Evolutionary conservation across 208 protist genomes (phyloP), one percentile per base, ranked within the genome.

Genomic region (Leptomonas pyrrhocoris): DNA sequence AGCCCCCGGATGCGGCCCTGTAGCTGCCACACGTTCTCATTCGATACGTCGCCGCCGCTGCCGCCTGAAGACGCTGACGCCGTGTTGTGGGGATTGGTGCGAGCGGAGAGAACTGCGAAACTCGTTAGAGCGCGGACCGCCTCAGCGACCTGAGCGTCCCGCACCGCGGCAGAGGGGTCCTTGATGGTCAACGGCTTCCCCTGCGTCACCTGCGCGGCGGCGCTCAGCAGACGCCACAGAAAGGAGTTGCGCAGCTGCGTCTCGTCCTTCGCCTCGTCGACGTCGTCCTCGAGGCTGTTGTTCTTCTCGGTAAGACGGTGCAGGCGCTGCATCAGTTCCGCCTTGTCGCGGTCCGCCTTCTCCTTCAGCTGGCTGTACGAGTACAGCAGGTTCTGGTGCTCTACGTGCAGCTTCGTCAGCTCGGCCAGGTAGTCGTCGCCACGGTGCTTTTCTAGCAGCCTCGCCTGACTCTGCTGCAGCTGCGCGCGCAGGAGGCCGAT

Each of bases 321-420:
- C 49, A 75, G 27, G 5, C 67, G 56, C 49, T 78, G 71, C 68
- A 65, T 31, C 21, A 76, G 40, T 49, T 68, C 64, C 25, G 61
- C 43, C 34, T 58, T 71, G 21, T 84, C 71, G 30, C 72, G 43
- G 57, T 73, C 45, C 45, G 74, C 57, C 68, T 73, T 68, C 57
- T 87, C 81, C 72, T 84, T 79, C 19, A 87, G 68, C 60, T 84
- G 77, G 9, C 69, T 74, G 59, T 86, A 74, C 5, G 54, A 65
- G 60, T 80, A 83, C 79, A 89, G 80, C 63, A 89, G 51, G 42
- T 81, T 71, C 58, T 94, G 85, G 58, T 89, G 81, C 55, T 80
- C 83, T 46, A 94, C 83, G 73, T 91, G 88, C 31, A 88, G 74
- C 63, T 69, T 63, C 15, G 85, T 86, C 0, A 91, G 77, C 54